Evolutionary conservation across 495 filamentous ascomycete species (phyloP).

Genomic region (Hypoxylon cercidicola): DNA sequence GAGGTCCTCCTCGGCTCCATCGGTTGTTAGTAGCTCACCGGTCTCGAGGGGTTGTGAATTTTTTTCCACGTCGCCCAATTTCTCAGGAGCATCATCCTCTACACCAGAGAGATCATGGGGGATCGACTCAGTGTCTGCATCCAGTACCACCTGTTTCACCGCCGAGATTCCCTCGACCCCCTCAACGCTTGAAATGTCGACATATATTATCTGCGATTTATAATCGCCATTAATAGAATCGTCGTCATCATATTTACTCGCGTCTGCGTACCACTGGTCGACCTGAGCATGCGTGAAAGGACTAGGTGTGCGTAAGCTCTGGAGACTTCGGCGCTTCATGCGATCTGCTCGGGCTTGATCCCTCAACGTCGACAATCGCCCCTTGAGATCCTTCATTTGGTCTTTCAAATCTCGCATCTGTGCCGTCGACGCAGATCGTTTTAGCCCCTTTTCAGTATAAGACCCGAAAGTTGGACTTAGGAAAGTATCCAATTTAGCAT

Average conservation of each 20-base stretch:
- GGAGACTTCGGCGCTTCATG: constrained; percentile 82
- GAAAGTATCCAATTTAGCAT: constrained; percentile 46
- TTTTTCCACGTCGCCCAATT: constrained; percentile 2
- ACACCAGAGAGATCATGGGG: constrained; percentile 29
- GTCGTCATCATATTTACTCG: constrained; percentile 44
- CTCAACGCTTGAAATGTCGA: constrained; percentile 48
- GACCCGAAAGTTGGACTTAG: constrained; percentile 54
- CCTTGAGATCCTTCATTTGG: constrained; percentile 94
- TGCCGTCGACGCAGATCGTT: constrained; percentile 65
- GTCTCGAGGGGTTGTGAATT: constrained; percentile 9
- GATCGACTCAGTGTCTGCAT: constrained; percentile 28
- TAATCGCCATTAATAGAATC: constrained; percentile 26
- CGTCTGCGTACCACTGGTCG: constrained; percentile 76
- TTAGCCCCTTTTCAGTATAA: constrained; percentile 53
- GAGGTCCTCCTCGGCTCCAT: constrained; percentile 40
- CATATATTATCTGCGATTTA: constrained; percentile 49
- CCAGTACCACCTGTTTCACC: constrained; percentile 10
- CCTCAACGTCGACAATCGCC: constrained; percentile 86
- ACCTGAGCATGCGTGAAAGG: constrained; percentile 78
- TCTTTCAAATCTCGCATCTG: constrained; percentile 87
- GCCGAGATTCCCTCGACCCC: constrained; percentile 22
- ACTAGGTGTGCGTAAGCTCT: constrained; percentile 84
- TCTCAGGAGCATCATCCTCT: constrained; percentile 10
- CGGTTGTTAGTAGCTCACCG: background rate
- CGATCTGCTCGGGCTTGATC: constrained; percentile 85